Evolutionary conservation across 2,329 filamentous ascomycete genomes (phyloP), one percentile per base, ranked within the genome.

Genomic region (Rhynchosporium secalis): DNA sequence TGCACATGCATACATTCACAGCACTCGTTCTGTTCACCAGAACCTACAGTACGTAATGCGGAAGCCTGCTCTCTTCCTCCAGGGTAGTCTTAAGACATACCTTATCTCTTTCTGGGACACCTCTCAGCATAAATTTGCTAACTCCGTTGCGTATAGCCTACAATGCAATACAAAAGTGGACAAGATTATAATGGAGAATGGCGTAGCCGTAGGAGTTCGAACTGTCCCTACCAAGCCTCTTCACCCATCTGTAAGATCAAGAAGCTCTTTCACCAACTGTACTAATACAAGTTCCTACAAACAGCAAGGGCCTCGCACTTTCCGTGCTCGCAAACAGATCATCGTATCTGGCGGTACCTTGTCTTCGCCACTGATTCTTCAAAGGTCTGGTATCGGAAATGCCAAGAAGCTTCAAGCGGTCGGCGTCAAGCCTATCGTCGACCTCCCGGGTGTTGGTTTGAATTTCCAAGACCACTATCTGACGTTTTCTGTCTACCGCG

Each of bases 1-100:
- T 59, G 90, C 90, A 6, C 89, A 92, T 70, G 89, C 86, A 2
- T 93, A 93, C 69, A 80, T 94, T 64, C 90, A 94, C 75, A 86
- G 87, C 58, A 93, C 90, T 4, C 83, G 90, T 56, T 81, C 88
- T 1, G 82, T 87, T 45, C 77, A 84, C 56, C 77, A 81, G 0
- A 86, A 87, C 59, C 78, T 89, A 3, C 83, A 88, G 33, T 36
- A 36, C 33, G 33, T 36, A 36, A 5, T 10, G 9, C 9, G 33
- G 9, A 36, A 10, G 33, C 33, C 33, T 36, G 9, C 2, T 36
- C 5, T 36, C 5, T 36, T 6, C 33, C 33, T 3, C 33, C 6
- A 10, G 33, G 9, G 5, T 36, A 10, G 9, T 36, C 33, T 36
- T 36, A 5, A 36, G 20, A 20, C 20, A 20, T 20, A 20, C 1